Percentiles rank a stretch among this genome's conserved stretches.
These are phyloP conservation scores for Sugiyamaella lignohabitans DNA, from an alignment of 805 yeast genomes.

Conservation along the genomic window DNA sequence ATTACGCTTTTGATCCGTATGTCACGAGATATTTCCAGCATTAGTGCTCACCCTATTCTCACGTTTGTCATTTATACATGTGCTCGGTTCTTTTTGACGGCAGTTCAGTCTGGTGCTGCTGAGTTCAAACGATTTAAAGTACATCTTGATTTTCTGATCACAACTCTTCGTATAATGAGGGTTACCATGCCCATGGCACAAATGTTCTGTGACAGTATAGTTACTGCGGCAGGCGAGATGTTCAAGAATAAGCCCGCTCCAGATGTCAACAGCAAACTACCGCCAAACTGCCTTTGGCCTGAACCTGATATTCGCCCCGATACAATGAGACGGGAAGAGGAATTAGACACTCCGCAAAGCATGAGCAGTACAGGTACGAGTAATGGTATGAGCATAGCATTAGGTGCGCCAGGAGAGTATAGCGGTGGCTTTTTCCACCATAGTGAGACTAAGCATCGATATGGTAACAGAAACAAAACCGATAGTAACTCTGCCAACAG, in stretches of 20 bases:
- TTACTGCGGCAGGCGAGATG: conserved; percentile 6
- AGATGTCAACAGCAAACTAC: neutral
- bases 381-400: neutral
- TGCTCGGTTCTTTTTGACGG: conserved; percentile 13
- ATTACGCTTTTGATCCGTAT: conserved; percentile 20
- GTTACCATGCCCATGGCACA: conserved; percentile 8
- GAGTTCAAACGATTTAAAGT: conserved; percentile 8
- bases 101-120: conserved; percentile 9
- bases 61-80: conserved; percentile 13
- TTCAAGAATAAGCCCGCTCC: neutral
- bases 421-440: neutral
- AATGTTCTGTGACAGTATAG: conserved; percentile 12
- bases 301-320: neutral
- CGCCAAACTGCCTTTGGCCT: neutral
- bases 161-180: conserved; percentile 6
- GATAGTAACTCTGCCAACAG: neutral
- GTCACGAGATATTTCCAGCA: conserved; percentile 18
- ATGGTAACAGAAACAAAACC: no score
- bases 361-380: neutral
- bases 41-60: conserved; percentile 17
- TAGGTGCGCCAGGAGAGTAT: neutral
- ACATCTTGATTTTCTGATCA: conserved; percentile 11
- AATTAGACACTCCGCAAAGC: neutral
- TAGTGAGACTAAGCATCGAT: neutral
- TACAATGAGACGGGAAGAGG: neutral